Conservation (phyloP, 768 basidiomycete genomes). For the Leccinum subtestaceum region DNA sequence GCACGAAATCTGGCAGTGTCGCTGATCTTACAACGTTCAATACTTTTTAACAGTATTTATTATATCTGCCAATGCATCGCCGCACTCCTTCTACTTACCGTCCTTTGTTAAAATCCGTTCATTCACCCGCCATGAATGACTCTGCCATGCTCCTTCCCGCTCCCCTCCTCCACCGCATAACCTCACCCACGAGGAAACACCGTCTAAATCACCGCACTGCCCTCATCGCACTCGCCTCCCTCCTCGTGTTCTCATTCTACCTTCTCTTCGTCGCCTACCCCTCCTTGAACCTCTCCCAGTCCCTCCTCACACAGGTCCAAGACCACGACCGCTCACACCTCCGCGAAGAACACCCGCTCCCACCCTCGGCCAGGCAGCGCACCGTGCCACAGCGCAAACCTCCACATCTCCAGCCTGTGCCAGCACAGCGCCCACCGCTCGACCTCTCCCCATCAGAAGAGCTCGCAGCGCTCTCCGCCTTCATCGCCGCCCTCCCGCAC, state of each 20-base stretch:
- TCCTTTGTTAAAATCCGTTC: conserved; percentile 18
- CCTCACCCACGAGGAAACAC: conserved; percentile 20
- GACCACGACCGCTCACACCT: conserved; percentile 7
- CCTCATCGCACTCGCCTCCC: conserved; percentile 50
- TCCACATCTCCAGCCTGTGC: conserved; percentile 7
- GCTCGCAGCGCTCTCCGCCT: conserved; percentile 70
- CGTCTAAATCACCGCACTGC: conserved; percentile 52
- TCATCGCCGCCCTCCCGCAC: conserved; percentile 69
- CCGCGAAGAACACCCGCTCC: conserved; percentile 26
- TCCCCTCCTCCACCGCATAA: conserved; percentile 24
- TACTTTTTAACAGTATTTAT: neutral
- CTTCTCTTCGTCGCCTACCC: conserved; percentile 51
- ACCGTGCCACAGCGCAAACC: conserved; percentile 20
- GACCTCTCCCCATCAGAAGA: conserved; percentile 55
- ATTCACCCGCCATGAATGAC: neutral
- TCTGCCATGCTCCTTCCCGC: conserved; percentile 32
- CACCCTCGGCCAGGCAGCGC: neutral
- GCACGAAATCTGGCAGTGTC: neutral
- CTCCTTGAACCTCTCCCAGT: conserved; percentile 38
- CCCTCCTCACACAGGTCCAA: conserved; percentile 26
- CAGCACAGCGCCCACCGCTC: conserved; percentile 38
- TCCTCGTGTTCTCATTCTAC: conserved; percentile 52
- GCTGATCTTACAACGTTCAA: neutral
- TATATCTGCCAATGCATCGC: conserved; percentile 23
- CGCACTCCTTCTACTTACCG: conserved; percentile 23